Conservation (phyloP, 139 green algal species). For the Desmodesmus armatus region DNA sequence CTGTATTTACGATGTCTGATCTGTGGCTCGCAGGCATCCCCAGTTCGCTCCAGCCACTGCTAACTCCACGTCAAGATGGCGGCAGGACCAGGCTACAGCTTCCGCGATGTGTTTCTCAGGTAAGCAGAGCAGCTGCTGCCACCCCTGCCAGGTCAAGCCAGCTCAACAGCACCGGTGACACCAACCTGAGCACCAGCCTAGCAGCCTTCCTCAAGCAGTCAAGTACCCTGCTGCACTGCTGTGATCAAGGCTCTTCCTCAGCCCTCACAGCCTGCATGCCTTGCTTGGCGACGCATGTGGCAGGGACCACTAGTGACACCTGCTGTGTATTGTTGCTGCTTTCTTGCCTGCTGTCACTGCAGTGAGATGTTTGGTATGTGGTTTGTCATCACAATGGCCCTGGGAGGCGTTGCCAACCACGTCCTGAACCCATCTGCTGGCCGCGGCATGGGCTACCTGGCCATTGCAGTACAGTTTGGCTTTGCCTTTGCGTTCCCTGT, state of each 20-base stretch:
- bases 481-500: slow-evolving; percentile 44
- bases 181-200: neutral
- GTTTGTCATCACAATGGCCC: slow-evolving; percentile 43
- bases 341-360: neutral
- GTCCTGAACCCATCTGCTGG: slow-evolving; percentile 33
- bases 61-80: neutral
- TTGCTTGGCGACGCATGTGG: no score
- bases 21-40: no score
- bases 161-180: neutral
- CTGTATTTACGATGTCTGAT: no score
- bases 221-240: no score
- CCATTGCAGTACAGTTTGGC: slow-evolving; percentile 37
- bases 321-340: neutral
- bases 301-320: neutral
- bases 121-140: neutral
- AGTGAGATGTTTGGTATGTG: slow-evolving; percentile 51
- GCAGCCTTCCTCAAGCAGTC: no score
- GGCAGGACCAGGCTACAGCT: slow-evolving; percentile 4
- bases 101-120: slow-evolving; percentile 36
- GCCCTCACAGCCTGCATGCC: no score
- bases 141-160: neutral
- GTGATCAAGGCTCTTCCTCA: no score
- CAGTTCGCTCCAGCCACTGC: neutral
- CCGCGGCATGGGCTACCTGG: slow-evolving; percentile 31
- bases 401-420: slow-evolving; percentile 45